phyloP scores from a whole-genome alignment of 257 asterid species.

The Misopates orontium region DNA sequence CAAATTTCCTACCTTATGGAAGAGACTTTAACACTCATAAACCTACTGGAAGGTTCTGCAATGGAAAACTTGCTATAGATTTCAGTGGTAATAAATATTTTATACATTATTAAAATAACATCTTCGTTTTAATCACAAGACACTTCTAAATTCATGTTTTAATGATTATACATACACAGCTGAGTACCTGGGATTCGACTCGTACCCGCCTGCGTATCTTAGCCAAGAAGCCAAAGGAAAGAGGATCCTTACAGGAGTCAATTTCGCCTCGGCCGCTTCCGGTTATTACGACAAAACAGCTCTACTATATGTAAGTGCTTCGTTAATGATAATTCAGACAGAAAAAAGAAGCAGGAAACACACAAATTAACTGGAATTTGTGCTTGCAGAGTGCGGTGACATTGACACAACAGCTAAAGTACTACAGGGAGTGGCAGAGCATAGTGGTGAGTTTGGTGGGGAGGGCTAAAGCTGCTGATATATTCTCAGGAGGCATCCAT shows the following conservation, averaged over 20 bases:
- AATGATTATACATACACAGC: slow-evolving; percentile 40
- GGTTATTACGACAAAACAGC: slow-evolving; percentile 81
- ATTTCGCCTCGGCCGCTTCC: slow-evolving; percentile 92
- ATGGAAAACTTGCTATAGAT: slow-evolving; percentile 87
- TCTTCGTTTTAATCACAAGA: too few relatives aligned
- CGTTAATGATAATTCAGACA: too few relatives aligned
- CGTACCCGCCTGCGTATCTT: slow-evolving; percentile 82
- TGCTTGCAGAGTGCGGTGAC: slow-evolving; percentile 63
- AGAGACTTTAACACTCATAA: slow-evolving; percentile 63
- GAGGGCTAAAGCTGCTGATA: slow-evolving; percentile 46
- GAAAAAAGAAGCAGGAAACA: too few relatives aligned
- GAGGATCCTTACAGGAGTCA: slow-evolving; percentile 59
- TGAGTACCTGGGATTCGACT: slow-evolving; percentile 72
- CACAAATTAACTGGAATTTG: too few relatives aligned
- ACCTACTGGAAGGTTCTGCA: slow-evolving; percentile 92
- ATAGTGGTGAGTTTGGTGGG: slow-evolving; percentile 75
- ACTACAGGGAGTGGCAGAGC: slow-evolving; percentile 70
- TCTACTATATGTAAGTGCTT: slow-evolving; percentile 48
- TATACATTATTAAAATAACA: too few relatives aligned
- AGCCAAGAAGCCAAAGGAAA: slow-evolving; percentile 60
- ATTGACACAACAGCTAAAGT: slow-evolving; percentile 57
- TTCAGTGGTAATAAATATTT: slow-evolving; percentile 56
- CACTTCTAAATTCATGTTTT: too few relatives aligned
- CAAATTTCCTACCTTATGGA: slow-evolving; percentile 85
- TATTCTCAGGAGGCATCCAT: slow-evolving; percentile 59